Conservation (phyloP, 116 monocot species). For the Zostera marina region DNA sequence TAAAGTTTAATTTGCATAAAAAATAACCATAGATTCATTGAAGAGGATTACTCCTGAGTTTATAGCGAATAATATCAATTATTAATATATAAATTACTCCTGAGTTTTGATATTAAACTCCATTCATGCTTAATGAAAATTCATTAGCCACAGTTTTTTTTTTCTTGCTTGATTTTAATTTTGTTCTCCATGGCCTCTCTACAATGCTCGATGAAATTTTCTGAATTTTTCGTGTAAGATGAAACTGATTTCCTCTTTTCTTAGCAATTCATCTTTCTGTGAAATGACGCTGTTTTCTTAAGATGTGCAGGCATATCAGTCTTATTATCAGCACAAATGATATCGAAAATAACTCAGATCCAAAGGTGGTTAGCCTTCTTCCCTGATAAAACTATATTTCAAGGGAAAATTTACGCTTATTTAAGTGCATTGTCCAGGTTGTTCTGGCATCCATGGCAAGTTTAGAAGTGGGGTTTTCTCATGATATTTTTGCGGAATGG, state of each 20-base stretch:
- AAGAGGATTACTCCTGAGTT: no score
- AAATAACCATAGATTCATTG: no score
- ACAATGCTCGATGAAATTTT: background rate
- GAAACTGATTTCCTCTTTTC: background rate
- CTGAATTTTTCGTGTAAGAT: background rate
- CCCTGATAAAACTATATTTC: background rate
- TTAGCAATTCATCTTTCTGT: background rate
- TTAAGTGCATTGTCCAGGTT: constrained; percentile 35
- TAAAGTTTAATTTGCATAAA: no score
- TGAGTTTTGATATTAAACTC: background rate
- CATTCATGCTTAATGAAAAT: background rate
- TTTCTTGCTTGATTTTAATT: background rate
- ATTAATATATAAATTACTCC: background rate
- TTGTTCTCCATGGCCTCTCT: background rate
- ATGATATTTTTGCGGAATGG: constrained; percentile 95
- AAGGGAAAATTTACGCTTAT: background rate
- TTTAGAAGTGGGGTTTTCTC: constrained; percentile 86
- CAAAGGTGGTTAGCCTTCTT: constrained; percentile 74
- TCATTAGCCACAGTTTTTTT: background rate
- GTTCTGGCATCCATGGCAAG: constrained; percentile 97
- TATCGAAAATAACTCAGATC: constrained; percentile 67
- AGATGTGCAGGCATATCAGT: constrained; percentile 57
- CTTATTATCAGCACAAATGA: constrained; percentile 79
- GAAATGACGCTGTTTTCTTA: constrained; percentile 1
- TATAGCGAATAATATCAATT: no score